Conservation (phyloP, 495 filamentous ascomycete genomes). For the Polyplosphaeria fusca region DNA sequence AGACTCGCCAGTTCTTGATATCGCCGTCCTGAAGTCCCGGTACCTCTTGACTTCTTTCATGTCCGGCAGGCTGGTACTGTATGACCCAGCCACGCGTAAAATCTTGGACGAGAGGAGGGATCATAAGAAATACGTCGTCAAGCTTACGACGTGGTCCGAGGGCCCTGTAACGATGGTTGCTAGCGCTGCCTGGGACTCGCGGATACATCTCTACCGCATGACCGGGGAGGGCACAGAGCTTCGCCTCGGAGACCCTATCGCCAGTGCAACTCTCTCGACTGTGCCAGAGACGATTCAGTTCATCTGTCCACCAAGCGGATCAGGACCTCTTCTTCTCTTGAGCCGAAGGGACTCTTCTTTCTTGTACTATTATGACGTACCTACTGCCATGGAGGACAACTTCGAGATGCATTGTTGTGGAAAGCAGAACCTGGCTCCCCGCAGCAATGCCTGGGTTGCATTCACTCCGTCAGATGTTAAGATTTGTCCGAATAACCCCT, state of each 20-base stretch:
- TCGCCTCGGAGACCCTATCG: constrained; percentile 43
- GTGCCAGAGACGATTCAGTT: constrained; percentile 64
- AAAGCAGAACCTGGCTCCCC: constrained; percentile 61
- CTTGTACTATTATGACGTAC: constrained; percentile 58
- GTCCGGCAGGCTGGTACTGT: constrained; percentile 58
- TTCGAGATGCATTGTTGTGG: constrained; percentile 40
- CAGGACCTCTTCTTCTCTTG: constrained; percentile 50
- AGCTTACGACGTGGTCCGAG: constrained; percentile 47
- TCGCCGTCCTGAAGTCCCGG: constrained; percentile 38
- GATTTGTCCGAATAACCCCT: constrained; percentile 53
- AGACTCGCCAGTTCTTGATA: constrained; percentile 60
- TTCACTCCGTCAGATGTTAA: constrained; percentile 62
- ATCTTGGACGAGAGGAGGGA: constrained; percentile 52
- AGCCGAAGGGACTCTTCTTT: constrained; percentile 60
- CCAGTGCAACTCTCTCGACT: constrained; percentile 49
- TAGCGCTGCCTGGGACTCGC: constrained; percentile 65
- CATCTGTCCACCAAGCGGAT: constrained; percentile 47
- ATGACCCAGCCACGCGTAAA: constrained; percentile 39
- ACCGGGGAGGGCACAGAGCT: constrained; percentile 1
- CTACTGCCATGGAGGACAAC: neutral
- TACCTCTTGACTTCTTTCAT: constrained; percentile 55
- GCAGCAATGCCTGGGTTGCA: constrained; percentile 61
- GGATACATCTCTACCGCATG: constrained; percentile 52
- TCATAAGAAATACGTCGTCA: constrained; percentile 63
- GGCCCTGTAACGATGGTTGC: constrained; percentile 47